Evolutionary conservation across 1,284 basidiomycete genomes (phyloP), one percentile per base, ranked within the genome.

Genomic region (Ustilago nuda): DNA sequence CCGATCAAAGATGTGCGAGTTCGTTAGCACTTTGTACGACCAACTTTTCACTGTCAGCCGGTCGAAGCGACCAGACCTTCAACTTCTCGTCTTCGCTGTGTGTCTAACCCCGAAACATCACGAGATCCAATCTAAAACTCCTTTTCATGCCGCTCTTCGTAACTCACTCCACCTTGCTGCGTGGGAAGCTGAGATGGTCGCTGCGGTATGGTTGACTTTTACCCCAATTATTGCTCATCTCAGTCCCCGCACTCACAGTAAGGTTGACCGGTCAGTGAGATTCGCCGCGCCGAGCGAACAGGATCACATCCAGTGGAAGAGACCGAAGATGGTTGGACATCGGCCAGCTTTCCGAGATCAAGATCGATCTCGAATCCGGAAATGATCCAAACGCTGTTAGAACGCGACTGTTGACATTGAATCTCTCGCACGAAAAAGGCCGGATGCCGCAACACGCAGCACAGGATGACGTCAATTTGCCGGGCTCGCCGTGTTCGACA

Each of bases 391-490:
- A 15, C 6, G 23, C 6, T 45, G 43, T 45, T 45, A 45, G n/a
- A 19, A 8, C 43, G 7, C 19, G 17, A 17, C 19, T 7, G 7
- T 7, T 19, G n/a, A 45, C 46, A 23, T 8, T 2, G 6, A 12
- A 12, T 1, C 11, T 36, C 30, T 50, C 51, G 56, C 58, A 65
- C 63, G 63, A 54, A 11, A 48, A n/a, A 11, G 4, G 23, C 23
- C 23, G 3, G 11, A 1, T 55, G 3, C n/a, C 35, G 19, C 7
- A 43, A n/a, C 32, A 37, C 4, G 4, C 11, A 37, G 45, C 66
- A 68, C 66, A 63, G 66, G 61, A 69, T 69, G 66, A 69, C 66
- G 66, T 69, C 66, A 69, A 51, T 30, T 39, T 8, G 8, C 35
- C 23, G 13, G 41, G 37, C 27, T 41, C 51, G 65, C 65, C 45